Percentiles rank a stretch among this genome's conserved stretches.
phyloP scores from a whole-genome alignment of 1,284 basidiomycete genomes.

The Apiotrichum gamsii region DNA sequence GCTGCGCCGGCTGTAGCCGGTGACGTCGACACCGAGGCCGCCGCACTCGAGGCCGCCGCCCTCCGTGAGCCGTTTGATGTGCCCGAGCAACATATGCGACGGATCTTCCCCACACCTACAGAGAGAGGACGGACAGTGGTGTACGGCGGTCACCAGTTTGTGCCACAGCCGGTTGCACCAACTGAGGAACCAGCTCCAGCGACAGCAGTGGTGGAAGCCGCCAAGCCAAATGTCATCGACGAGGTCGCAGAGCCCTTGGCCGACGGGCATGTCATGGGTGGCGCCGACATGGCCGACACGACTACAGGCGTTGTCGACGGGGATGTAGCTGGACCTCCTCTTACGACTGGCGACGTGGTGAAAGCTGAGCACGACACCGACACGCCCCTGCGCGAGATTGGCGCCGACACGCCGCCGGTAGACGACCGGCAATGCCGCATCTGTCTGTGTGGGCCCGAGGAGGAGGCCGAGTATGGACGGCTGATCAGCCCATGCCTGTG shows the following conservation, averaged over 20 bases:
- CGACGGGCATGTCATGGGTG: too few relatives aligned
- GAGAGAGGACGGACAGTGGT: too few relatives aligned
- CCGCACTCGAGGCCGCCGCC: background rate
- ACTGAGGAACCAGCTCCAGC: too few relatives aligned
- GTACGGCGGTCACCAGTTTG: too few relatives aligned
- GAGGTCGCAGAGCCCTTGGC: background rate
- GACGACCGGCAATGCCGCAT: slow-evolving; percentile 44
- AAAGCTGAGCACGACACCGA: background rate
- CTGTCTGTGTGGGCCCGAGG: slow-evolving; percentile 40
- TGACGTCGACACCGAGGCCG: background rate
- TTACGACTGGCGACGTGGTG: background rate
- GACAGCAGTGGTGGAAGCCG: background rate
- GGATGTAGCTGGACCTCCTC: too few relatives aligned
- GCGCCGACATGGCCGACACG: too few relatives aligned
- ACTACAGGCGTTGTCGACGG: too few relatives aligned
- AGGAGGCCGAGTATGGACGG: slow-evolving; percentile 35
- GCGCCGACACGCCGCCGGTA: background rate
- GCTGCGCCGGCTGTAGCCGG: too few relatives aligned
- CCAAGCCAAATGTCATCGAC: background rate
- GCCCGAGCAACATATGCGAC: too few relatives aligned
- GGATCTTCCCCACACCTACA: too few relatives aligned
- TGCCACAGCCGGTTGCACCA: too few relatives aligned
- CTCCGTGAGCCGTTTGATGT: too few relatives aligned
- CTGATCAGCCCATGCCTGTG: slow-evolving; percentile 47
- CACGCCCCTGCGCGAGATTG: background rate